Evolutionary conservation across 192 early-diverging fungal species (phyloP).

Genomic region (Spizellomyces sp.): DNA sequence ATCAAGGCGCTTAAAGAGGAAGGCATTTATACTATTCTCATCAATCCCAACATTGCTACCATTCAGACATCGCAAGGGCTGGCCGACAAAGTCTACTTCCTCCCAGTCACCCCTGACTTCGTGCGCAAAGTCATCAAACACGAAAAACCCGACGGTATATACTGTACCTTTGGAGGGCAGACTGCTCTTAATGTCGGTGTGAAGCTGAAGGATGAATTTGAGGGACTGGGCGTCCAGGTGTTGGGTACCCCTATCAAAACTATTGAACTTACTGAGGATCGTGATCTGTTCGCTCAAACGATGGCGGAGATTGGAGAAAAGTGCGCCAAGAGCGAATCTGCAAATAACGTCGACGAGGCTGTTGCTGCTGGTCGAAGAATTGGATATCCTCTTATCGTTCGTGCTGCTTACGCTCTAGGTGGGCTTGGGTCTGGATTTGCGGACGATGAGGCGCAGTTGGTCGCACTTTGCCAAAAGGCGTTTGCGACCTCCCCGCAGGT

Average conservation of each 20-base stretch:
- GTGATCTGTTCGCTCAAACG: conserved; percentile 88
- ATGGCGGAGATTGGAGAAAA: conserved; percentile 89
- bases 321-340: conserved; percentile 86
- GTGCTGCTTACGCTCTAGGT: conserved; percentile 94
- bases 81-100: conserved; percentile 97
- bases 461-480: conserved; percentile 78
- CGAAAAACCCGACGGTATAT: conserved; percentile 98
- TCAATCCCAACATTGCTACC: conserved; percentile 99
- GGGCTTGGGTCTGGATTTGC: conserved; percentile 98
- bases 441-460: conserved; percentile 80
- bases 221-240: conserved; percentile 81
- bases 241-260: conserved; percentile 95
- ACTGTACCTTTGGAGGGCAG: conserved; percentile 98
- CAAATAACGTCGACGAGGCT: conserved; percentile 82
- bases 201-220: conserved; percentile 91
- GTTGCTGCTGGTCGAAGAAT: conserved; percentile 81
- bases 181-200: conserved; percentile 98
- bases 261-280: conserved; percentile 96
- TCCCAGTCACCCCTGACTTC: conserved; percentile 93
- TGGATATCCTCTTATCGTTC: conserved; percentile 95
- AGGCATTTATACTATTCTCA: conserved; percentile 94
- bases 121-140: conserved; percentile 93
- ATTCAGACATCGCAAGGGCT: conserved; percentile 98
- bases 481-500: conserved; percentile 94
- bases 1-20: conserved; percentile 99